Conservation (phyloP, 2,329 filamentous ascomycete genomes). For the Coniochaeta prunicola region DNA sequence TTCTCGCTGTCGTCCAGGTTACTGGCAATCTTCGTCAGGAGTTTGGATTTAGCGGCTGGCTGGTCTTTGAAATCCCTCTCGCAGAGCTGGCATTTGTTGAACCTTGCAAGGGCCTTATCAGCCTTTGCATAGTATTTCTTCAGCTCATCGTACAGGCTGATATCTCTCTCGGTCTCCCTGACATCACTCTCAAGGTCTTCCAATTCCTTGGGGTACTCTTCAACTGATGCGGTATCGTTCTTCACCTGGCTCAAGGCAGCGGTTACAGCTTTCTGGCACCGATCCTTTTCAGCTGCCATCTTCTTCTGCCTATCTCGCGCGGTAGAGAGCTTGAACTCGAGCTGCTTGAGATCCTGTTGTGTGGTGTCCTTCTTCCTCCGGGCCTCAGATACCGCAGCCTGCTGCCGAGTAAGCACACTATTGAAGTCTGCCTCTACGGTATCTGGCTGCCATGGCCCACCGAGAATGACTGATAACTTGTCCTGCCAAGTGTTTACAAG, state of each 20-base stretch:
- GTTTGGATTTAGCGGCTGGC: constrained; percentile 50
- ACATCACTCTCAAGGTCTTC: constrained; percentile 45
- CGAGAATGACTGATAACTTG: constrained; percentile 60
- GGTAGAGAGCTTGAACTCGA: constrained; percentile 65
- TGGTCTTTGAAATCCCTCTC: constrained; percentile 59
- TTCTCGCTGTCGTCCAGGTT: constrained; percentile 56
- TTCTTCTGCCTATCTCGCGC: constrained; percentile 57
- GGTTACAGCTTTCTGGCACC: constrained; percentile 51
- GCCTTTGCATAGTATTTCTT: constrained; percentile 66
- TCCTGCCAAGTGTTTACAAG: constrained; percentile 67
- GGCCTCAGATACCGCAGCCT: constrained; percentile 51
- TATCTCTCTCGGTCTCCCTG: constrained; percentile 56
- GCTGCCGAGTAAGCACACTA: constrained; percentile 49
- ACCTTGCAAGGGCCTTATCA: constrained; percentile 55
- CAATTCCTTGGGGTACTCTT: constrained; percentile 47
- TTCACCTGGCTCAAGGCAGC: constrained; percentile 37
- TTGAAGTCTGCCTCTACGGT: constrained; percentile 69
- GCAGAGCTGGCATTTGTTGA: constrained; percentile 73
- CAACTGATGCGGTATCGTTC: constrained; percentile 33
- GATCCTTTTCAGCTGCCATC: constrained; percentile 54
- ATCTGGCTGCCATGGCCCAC: constrained; percentile 58
- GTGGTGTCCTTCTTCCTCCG: constrained; percentile 64
- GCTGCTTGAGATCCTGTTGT: constrained; percentile 65
- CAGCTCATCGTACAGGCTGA: constrained; percentile 61
- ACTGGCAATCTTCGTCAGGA: constrained; percentile 61